Evolutionary conservation across 2,329 filamentous ascomycete species (phyloP).

Genomic region (Aspergillus neotritici): DNA sequence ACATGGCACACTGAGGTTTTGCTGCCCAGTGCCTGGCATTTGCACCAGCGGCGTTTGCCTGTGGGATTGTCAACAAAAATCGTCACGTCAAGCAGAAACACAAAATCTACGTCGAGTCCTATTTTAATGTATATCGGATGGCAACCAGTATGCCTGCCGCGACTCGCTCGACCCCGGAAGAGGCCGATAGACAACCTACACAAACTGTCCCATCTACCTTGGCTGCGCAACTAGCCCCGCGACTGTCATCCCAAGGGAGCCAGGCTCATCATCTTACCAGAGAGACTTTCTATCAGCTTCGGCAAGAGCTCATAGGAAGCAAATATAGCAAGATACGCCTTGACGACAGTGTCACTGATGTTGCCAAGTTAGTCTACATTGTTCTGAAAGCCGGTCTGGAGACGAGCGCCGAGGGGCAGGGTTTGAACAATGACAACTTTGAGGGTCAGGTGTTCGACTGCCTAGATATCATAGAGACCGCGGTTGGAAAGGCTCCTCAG

Average conservation of each 20-base stretch:
- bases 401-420: conserved; percentile 51
- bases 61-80: too few species aligned
- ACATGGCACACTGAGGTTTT: too few species aligned
- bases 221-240: conserved; percentile 80
- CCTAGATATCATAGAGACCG: conserved; percentile 68
- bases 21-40: too few species aligned
- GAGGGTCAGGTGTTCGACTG: conserved; percentile 54
- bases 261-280: conserved; percentile 61
- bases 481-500: conserved; percentile 65
- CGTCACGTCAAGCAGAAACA: too few species aligned
- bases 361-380: conserved; percentile 80
- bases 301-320: conserved; percentile 57
- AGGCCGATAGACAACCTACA: conserved; percentile 17
- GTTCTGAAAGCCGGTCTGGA: conserved; percentile 75
- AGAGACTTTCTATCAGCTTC: conserved; percentile 68
- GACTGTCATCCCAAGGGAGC: conserved; percentile 61
- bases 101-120: neutral
- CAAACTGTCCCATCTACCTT: conserved; percentile 65
- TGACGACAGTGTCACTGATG: conserved; percentile 66
- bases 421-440: conserved; percentile 46
- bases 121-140: conserved; percentile 18
- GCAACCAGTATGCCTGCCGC: conserved; percentile 19
- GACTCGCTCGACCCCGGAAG: conserved; percentile 12
- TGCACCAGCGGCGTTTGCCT: too few species aligned
- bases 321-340: conserved; percentile 42